Base-by-base conservation (phyloP, 2,329 filamentous ascomycete species). In the Cadophora gregata region DNA sequence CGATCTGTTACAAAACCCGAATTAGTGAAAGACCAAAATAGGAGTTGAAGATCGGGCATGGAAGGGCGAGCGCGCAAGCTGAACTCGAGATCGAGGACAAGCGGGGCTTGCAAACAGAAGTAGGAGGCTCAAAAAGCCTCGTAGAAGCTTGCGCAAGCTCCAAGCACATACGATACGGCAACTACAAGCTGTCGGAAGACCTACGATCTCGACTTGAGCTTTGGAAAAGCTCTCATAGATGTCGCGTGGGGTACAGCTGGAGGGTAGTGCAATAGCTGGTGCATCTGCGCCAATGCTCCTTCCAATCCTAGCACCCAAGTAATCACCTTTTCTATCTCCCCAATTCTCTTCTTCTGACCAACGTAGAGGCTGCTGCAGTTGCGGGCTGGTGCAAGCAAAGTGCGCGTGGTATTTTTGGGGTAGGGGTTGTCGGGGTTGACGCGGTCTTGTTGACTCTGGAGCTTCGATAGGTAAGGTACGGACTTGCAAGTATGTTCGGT, bases 131-230 rank as follows among this genome's bases (percentile, higher is more conserved):
- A 58, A 45, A 64, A 65, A 33, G 72, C 66, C 65, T 72, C 60
- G 65, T 61, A 63, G 65, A 70, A 73, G 69, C 69, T 73, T 66
- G 68, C 64, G 66, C 70, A 70, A 72, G 71, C 69, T 73, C 62
- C 67, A 67, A 59, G 45, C 53, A 65, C 56, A 69, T 66, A 69
- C 59, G 58, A 59, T 55, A 62, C 64, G 70, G 69, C 66, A 66
- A 72, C 70, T 75, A 74, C 74, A 73, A 72, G 72, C 74, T 71
- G 69, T 67, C 69, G 72, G 68, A 73, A 68, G 70, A 77, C 75
- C 70, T 77, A 76, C 75, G 72, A 75, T 75, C 69, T 75, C 70
- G 72, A 73, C 68, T 73, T 72, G 70, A 74, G 72, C 74, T 71
- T 69, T 62, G 62, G 70, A 31, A 66, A 70, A 74, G 74, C 73